Evolutionary conservation across 768 basidiomycete genomes (phyloP), one percentile per base, ranked within the genome.

Genomic region (Coprinopsis cinerea): DNA sequence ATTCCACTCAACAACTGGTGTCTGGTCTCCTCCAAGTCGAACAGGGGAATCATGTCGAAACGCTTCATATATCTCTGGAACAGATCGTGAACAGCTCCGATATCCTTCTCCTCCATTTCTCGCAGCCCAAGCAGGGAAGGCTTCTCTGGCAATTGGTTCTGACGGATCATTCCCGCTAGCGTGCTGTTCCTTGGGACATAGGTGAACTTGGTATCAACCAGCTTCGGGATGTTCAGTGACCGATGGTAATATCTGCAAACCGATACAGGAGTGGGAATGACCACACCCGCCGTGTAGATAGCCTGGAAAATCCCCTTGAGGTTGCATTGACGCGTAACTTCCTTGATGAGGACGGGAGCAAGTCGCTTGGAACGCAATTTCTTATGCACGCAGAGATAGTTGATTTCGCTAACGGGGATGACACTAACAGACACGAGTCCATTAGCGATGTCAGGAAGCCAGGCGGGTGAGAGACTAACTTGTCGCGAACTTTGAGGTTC

Each of bases 321-420:
- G 64, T 98, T 82, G 46, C 89, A 88, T 61, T 91, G 90, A 18
- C 96, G 78, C 0, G 96, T 98, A 22, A 98, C 87, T 62, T 99
- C 96, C 64, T 96, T 96, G 70, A 99, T 98, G 44, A 99, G 76
- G 11, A 98, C 90, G 0, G 96, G 96, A 0, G 96, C 85, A 20
- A 98, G 73, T 34, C 96, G 87, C 64, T 97, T 97, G 0, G 92
- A 89, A 15, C 96, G 86, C 28, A 98, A 71, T 67, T 96, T 97
- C 73, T 99, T 99, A 77, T 96, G 94, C 1, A 97, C 84, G 59
- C 92, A 95, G 44, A 99, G 85, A 67, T 90, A 98, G 66, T 98
- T 99, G 71, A 99, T 94, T 67, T 98, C 96, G 63, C 83, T 84
- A 35, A 83, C 81, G 24, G 67, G 70, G 61, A 98, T 76, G 4